phyloP scores from a whole-genome alignment of 495 filamentous ascomycete species.

The Hypoxylon fragiforme region DNA sequence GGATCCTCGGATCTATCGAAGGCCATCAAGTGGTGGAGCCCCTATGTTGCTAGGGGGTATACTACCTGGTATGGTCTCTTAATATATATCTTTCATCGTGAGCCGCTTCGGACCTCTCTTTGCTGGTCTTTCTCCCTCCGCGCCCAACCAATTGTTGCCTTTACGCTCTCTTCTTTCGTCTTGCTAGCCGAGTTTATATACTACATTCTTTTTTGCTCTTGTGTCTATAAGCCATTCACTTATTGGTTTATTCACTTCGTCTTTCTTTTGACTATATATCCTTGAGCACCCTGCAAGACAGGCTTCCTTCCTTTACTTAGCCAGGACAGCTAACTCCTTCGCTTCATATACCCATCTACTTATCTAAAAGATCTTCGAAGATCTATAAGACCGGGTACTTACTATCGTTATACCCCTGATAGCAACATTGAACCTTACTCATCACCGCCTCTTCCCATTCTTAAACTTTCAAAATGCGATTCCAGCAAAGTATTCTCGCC shows the following conservation, averaged over 20 bases:
- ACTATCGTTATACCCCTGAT: slow-evolving; percentile 17
- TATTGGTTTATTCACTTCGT: slow-evolving; percentile 23
- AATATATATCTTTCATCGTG: slow-evolving; percentile 39
- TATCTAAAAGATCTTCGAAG: slow-evolving; percentile 18
- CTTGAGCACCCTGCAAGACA: slow-evolving; percentile 35
- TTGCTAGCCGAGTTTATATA: slow-evolving; percentile 39
- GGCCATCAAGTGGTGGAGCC: slow-evolving; percentile 14
- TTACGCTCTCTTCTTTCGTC: slow-evolving; percentile 30
- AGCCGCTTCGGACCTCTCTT: slow-evolving; percentile 22
- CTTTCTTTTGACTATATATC: slow-evolving; percentile 32
- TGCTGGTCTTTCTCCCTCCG: slow-evolving; percentile 23
- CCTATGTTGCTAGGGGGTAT: background rate
- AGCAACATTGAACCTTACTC: slow-evolving; percentile 1
- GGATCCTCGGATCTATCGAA: slow-evolving; percentile 28
- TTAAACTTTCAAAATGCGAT: slow-evolving; percentile 34
- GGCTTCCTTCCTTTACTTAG: slow-evolving; percentile 24
- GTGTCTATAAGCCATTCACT: slow-evolving; percentile 19
- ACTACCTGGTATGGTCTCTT: slow-evolving; percentile 30
- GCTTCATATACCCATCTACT: background rate
- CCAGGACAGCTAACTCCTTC: slow-evolving; percentile 25
- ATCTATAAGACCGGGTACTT: slow-evolving; percentile 22
- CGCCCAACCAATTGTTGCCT: slow-evolving; percentile 26
- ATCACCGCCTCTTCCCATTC: slow-evolving; percentile 10
- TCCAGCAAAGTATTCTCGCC: slow-evolving; percentile 30
- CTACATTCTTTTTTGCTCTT: slow-evolving; percentile 36